Base-by-base conservation (phyloP, 2,329 filamentous ascomycete genomes). In the Fusarium sp. region DNA sequence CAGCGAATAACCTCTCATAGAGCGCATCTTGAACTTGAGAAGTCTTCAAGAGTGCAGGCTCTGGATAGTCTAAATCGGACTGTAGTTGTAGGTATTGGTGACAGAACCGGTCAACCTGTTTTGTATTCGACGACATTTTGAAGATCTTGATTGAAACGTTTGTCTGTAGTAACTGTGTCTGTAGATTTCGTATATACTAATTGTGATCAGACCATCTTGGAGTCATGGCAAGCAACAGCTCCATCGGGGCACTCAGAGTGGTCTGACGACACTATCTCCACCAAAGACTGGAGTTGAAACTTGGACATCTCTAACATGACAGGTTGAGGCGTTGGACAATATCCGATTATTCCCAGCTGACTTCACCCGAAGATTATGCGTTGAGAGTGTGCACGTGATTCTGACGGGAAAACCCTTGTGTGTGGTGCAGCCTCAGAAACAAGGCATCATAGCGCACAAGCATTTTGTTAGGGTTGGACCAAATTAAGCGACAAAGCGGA, bases 61-160 rank as follows among this genome's bases (percentile, higher is more conserved):
- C 79, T 2, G 93, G 94, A 77, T 90, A 92, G 47, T 87, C 84
- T 35, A 95, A 82, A 10, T 84, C 77, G 1, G 83, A 81, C 46
- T 94, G 89, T 4, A 94, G 83, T 77, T 98, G 94, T 33, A 95
- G 85, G 76, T 93, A 97, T 77, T 97, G 94, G 65, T 87, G 86
- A 70, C 88, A 90, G 76, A 94, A 89, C 20, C 88, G 85, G 63
- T 79, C 73, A 46, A 84, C 77, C 21, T 76, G 68, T 28, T 50
- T 61, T 47, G 47, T 53, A 54, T 56, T 69, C 12, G 66, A 68
- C 13, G 69, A 38, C 67, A 74, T 70, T 8, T 54, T 71, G 35
- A 3, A 31, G 26, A 35, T 16, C 9, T 33, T n/a, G 24, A 37
- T 18, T 37, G 24, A 23, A 28, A 52, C 21, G 15, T 20, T n/a